Evolutionary conservation across 306 rosid genomes (phyloP), one percentile per base, ranked within the genome.

Genomic region (Alnus glutinosa): DNA sequence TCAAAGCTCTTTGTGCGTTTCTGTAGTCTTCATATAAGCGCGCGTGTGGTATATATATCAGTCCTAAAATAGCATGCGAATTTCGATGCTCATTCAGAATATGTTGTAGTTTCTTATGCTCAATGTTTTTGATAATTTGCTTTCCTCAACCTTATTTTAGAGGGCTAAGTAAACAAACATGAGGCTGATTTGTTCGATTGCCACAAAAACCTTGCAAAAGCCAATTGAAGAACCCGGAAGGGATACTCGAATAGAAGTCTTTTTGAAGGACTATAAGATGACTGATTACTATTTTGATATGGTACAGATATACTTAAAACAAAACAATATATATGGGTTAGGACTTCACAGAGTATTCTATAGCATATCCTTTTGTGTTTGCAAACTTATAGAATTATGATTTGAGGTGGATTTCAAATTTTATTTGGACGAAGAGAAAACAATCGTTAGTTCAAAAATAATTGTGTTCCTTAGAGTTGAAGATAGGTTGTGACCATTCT

Each of bases 221-320:
- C 81, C 88, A 81, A 85, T 76, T 78, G 97, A 93, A 86, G 93
- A 91, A 77, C 77, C 92, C 55, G 75, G 88, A 77, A 95, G 93
- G 99, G 96, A 75, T 80, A 1, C 83, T 23, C 99, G 96, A 19
- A 95, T 78, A 54, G 98, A 95, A 88, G 91, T 95, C 70, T 90
- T 93, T 86, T 89, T 95, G 87, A 93, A 91, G 86, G 96, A 95
- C 75, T 95, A 95, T 83, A 88, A 91, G 83, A 88, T 30, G 92
- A 97, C 98, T 18, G 93, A 95, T 88, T 90, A 93, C 89, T 93
- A 91, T 86, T 93, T 95, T 82, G 98, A 95, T 52, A 82, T 86
- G 81, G 98, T 93, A 85, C 46, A 79, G 46, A 78, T 76, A 74
- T 73, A 58, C 16, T 3, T 55, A 62, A 74, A 72, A 64, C 74